Evolutionary conservation across 2,329 filamentous ascomycete genomes (phyloP), one percentile per base, ranked within the genome.

Genomic region (Colletotrichum cereale): DNA sequence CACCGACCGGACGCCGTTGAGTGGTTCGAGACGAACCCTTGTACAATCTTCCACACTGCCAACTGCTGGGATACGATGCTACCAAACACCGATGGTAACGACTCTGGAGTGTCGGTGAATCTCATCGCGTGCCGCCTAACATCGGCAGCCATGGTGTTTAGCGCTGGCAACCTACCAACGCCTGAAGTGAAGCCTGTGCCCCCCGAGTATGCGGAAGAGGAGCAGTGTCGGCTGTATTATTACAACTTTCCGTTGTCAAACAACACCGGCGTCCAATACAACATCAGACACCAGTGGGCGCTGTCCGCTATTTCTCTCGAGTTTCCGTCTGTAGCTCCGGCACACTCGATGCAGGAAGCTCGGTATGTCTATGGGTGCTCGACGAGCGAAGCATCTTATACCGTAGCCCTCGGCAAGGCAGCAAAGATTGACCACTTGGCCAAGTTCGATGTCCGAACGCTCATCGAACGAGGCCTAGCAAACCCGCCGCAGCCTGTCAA

Each of bases 1-100:
- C 86, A 88, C 65, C 77, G 84, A 16, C 90, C 91, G 1, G 77
- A 86, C 1, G 80, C 82, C 1, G 84, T 92, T 3, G 84, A 85
- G 12, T 93, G 91, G 91, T 93, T 91, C 72, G 87, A 91, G 79
- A 92, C 91, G 0, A 86, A 87, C 14, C 84, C 89, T 7, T 93
- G 90, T 75, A 90, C 90, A 75, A 91, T 93, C 55, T 92, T 93
- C 73, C 92, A 93, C 75, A 92, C 91, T 0, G 91, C 90, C 0
- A 93, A 92, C 74, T 88, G 88, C 2, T 94, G 91, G 92, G 90
- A 93, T 63, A 84, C 86, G 5, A 2, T 34, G 10, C 48, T 47
- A 11, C 14, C 53, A 10, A 10, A 29, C 5, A 10, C n/a, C 5
- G 66, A 69, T 6, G 7, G 21, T 16, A 64, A 69, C 26, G 53